A percentile compares a stretch with the other conserved stretches of the same genome.
These are phyloP conservation scores for Dalbergia cultrata DNA, from an alignment of 306 rosid species.

Conservation along the genomic window DNA sequence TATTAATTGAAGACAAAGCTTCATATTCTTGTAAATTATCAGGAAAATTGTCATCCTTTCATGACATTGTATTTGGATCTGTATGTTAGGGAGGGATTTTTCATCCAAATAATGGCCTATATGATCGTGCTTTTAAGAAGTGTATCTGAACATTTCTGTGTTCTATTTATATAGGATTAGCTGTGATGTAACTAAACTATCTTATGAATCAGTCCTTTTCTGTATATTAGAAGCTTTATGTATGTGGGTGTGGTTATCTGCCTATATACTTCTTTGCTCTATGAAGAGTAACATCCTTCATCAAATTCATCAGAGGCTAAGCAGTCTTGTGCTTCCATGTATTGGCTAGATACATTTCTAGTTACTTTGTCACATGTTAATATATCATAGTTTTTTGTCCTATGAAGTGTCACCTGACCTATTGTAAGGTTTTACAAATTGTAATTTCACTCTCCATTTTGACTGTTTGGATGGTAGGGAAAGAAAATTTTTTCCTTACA, in stretches of 20 bases:
- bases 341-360: neutral
- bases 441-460: constrained; percentile 4
- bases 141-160: constrained; percentile 30
- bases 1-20: constrained; percentile 23
- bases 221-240: neutral
- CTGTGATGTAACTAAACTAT: neutral
- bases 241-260: neutral
- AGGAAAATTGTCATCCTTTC: constrained; percentile 20
- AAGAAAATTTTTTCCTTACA: neutral
- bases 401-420: no score
- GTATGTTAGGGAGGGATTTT: constrained; percentile 9
- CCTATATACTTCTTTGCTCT: neutral
- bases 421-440: no score
- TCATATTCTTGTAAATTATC: neutral
- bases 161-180: constrained; percentile 5
- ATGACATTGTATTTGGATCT: neutral
- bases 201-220: neutral
- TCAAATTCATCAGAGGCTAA: neutral
- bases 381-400: neutral
- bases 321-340: constrained; percentile 7
- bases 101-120: neutral
- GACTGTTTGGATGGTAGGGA: neutral
- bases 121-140: constrained; percentile 18
- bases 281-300: constrained; percentile 5
- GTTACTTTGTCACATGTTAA: neutral